Conservation (phyloP, 768 basidiomycete genomes). For the Imleria badia region DNA sequence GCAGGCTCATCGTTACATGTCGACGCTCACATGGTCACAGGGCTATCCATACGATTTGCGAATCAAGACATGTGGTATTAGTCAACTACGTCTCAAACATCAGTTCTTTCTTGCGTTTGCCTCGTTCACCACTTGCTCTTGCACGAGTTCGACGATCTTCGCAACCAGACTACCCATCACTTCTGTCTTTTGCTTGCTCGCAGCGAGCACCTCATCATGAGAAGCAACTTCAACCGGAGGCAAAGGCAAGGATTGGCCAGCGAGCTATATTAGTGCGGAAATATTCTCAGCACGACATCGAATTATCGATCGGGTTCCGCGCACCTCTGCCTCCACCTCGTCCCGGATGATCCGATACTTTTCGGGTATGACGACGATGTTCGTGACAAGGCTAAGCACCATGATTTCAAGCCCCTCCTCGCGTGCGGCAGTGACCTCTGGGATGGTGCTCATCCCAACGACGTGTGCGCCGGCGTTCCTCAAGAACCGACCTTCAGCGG, state of each 20-base stretch:
- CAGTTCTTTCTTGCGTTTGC: constrained; percentile 2
- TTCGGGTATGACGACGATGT: constrained; percentile 74
- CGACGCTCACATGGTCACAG: no score
- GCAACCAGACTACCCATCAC: constrained; percentile 72
- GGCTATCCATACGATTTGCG: not conserved
- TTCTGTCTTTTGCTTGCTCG: constrained; percentile 66
- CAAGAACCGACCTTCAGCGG: constrained; percentile 81
- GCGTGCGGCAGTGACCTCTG: constrained; percentile 79
- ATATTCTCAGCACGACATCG: constrained; percentile 2
- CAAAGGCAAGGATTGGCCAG: constrained; percentile 50
- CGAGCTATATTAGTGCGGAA: constrained; percentile 43
- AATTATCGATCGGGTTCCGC: constrained; percentile 11
- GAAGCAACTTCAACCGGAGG: constrained; percentile 53
- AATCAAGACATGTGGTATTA: not conserved
- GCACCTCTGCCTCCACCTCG: constrained; percentile 76
- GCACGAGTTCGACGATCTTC: constrained; percentile 50
- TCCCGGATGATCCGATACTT: constrained; percentile 66
- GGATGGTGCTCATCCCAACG: constrained; percentile 94
- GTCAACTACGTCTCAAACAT: constrained; percentile 3
- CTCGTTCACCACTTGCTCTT: constrained; percentile 15
- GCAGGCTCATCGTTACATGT: no score
- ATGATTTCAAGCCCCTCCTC: constrained; percentile 75
- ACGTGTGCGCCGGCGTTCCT: constrained; percentile 77
- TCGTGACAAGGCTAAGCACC: constrained; percentile 84
- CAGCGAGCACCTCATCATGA: constrained; percentile 74